Evolutionary conservation across 1,284 basidiomycete genomes (phyloP), one percentile per base, ranked within the genome.

Genomic region (Tilletiopsis washingtonensis): DNA sequence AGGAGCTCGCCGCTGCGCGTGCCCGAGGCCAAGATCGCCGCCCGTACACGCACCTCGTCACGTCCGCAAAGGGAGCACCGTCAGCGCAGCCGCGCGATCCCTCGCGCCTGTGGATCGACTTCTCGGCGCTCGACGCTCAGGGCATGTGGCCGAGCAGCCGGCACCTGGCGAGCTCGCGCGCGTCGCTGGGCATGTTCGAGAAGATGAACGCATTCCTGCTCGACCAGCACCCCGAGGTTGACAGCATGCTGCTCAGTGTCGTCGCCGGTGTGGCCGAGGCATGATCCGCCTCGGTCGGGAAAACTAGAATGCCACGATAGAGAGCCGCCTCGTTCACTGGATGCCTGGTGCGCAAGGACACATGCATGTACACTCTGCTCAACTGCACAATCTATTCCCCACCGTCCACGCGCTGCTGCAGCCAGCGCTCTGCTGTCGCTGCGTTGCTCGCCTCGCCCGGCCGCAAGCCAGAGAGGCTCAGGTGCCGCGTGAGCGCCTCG

Each of bases 231-330:
- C 69, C 69, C 2, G 70, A 69, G 53, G 53, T 71, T 24, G 70
- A 73, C 37, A 53, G 54, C n/a, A 73, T 73, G 70, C 57, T 73
- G 57, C 43, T 72, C 14, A 57, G 54, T 4, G 56, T 68, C 34
- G 52, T 71, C 5, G 69, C 59, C 5, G 69, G 60, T 26, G 68
- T 70, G 2, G 64, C 54, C 25, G 34, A 47, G 36, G 46, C 39
- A 17, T 47, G 29, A 34, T n/a, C n/a, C n/a, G n/a, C n/a, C n/a
- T n/a, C n/a, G n/a, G n/a, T n/a, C n/a, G n/a, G n/a, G n/a, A n/a
- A n/a, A n/a, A n/a, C n/a, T n/a, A n/a, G n/a, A n/a, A n/a, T n/a
- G n/a, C n/a, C n/a, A n/a, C n/a, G n/a, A n/a, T n/a, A n/a, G n/a
- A n/a, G n/a, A n/a, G n/a, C n/a, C n/a, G n/a, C n/a, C n/a, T n/a